Percentiles rank a stretch among this genome's conserved stretches.
These are phyloP conservation scores for Pythium dissimile DNA, from an alignment of 352 stramenopile species.

Conservation along the genomic window DNA sequence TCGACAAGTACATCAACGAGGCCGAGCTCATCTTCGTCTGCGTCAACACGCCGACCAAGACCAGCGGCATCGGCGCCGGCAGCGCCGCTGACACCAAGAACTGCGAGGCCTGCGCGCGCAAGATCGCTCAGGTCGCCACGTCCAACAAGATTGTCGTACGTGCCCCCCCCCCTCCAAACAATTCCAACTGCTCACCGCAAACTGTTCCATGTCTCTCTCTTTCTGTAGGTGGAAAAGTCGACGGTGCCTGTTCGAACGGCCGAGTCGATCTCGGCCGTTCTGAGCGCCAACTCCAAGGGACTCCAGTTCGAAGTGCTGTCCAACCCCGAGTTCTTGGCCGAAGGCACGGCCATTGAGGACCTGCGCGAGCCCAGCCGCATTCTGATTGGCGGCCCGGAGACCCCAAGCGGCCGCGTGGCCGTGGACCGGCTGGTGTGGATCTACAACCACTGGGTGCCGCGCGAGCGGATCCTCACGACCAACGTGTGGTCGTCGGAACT, in stretches of 20 bases:
- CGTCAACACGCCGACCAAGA: conserved; percentile 99
- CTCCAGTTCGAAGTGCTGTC: conserved; percentile 96
- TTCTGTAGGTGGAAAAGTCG: conserved; percentile 93
- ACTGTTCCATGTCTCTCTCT: background rate
- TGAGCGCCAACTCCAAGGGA: conserved; percentile 93
- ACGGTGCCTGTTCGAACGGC: conserved; percentile 99
- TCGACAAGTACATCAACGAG: conserved; percentile 95
- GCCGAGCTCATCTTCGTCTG: conserved; percentile 99
- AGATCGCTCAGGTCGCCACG: conserved; percentile 95
- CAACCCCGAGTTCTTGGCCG: conserved; percentile 99
- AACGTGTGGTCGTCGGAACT: conserved; percentile 99
- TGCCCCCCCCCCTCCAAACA: background rate
- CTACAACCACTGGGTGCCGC: conserved; percentile 98
- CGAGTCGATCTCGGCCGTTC: conserved; percentile 94
- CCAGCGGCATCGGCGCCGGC: conserved; percentile 94
- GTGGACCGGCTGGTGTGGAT: conserved; percentile 93
- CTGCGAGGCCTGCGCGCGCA: conserved; percentile 97
- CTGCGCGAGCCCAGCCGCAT: conserved; percentile 95
- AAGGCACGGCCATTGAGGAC: conserved; percentile 98
- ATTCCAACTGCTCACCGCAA: too few species aligned
- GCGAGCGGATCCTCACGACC: conserved; percentile 95
- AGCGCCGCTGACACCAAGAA: conserved; percentile 99
- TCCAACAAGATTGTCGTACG: conserved; percentile 94
- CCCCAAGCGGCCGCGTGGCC: conserved; percentile 76
- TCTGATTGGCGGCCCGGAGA: conserved; percentile 97